Evolutionary conservation across 176 grass and related monocot species (phyloP), one percentile per base, ranked within the genome.

Genomic region (Chrysopogon serrulatus): DNA sequence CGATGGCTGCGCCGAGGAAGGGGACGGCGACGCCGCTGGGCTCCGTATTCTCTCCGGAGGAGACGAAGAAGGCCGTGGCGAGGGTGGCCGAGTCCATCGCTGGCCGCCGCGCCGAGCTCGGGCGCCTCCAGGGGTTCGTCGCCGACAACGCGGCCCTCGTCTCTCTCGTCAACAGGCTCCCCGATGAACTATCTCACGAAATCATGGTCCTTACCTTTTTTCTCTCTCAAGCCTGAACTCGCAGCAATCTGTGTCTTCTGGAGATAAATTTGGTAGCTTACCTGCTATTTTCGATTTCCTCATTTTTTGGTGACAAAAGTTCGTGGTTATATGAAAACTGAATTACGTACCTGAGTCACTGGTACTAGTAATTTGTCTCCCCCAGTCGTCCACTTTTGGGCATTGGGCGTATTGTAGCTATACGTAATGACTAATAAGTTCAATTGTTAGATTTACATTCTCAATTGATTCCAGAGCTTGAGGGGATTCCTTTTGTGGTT

Each of bases 151-250:
- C 93, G 2, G 79, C 87, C 64, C 89, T 96, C 66, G 79, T 92
- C 54, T 83, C 90, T 59, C 93, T 94, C 60, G 86, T 96, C 80
- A 94, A 79, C 71, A 78, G 84, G 60, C 89, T 99, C 64, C 93
- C 91, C 26, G 88, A 96, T 37, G 96, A 99, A 76, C 71, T 93
- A 56, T 94, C 93, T 65, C 93, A 99, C 82, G 87, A 96, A 7
- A 84, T 99, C 88, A 99, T 99, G 96, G 96, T 88, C 51, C 79
- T 24, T 19, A 27, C 19, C 57, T 24, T 45, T 4, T 39, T 1
- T 19, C 24, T 42, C 23, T 8, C 21, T 76, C 10, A 21, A 33
- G 24, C 32, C 9, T 49, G 44, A 73, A 30, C 27, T 15, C 6
- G 43, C 35, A 85, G 8, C 10, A 43, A 35, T 35, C 27, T 44